Evolutionary conservation across 1,139 yeast genomes (phyloP), one percentile per base, ranked within the genome.

Genomic region (Hyphopichia burtonii): DNA sequence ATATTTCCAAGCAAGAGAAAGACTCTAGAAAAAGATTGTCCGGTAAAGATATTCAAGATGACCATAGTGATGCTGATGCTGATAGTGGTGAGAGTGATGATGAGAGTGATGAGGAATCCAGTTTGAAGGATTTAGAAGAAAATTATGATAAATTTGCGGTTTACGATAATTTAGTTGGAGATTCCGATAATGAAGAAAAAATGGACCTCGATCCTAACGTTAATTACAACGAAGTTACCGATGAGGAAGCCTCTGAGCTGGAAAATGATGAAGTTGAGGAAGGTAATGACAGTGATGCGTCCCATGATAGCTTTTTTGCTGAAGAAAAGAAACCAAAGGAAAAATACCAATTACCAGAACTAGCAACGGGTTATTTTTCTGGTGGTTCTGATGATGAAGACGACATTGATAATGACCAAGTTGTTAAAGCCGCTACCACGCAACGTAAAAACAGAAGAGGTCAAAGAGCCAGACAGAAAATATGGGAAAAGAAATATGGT

Each of bases 401-500:
- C 30, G 63, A 54, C 31, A 65, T 71, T 2, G 86, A 82, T 42
- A 73, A 74, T 41, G 91, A 86, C 50, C 63, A 68, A 34, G 74
- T 81, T 2, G 90, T 84, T 7, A 76, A 80, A 49, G 74, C 74
- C 39, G 75, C 76, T 20, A 74, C 77, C 2, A 54, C 62, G 16
- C 69, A 65, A 47, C 77, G 94, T 49, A 90, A 90, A 55, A 94
- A 93, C 61, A 77, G 99, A 65, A 81, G 97, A 59, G 99, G 99
- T 17, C 99, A 94, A 70, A 75, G 98, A 51, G 99, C 97, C 2
- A 82, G 99, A 66, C 94, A 93, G 61, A 86, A 86, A 68, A 89
- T 93, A 42, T 91, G 98, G 97, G 99, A 90, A 56, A 71, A 78
- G 64, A 93, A 93, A 61, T 93, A 75, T 58, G 99, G 99, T 31